Conservation (phyloP, 768 basidiomycete genomes). For the Podaxis pistillaris region DNA sequence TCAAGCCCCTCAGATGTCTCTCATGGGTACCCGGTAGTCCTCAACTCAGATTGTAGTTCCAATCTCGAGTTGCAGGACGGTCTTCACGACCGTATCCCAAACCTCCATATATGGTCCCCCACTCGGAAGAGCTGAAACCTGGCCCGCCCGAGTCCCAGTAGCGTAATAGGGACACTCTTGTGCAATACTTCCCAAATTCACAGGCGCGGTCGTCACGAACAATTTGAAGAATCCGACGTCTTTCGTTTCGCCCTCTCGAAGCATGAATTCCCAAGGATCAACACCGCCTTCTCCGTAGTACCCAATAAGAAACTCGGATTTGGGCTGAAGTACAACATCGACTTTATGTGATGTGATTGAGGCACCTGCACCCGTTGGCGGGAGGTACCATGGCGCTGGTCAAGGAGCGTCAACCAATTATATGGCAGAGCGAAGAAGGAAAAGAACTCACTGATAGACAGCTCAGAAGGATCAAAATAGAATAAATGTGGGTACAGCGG, state of each 20-base stretch:
- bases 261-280: conserved; percentile 28
- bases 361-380: conserved; percentile 27
- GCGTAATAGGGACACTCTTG: conserved; percentile 20
- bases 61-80: conserved; percentile 1
- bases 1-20: too few species aligned
- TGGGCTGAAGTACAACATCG: conserved; percentile 26
- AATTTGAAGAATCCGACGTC: conserved; percentile 45
- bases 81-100: conserved; percentile 7
- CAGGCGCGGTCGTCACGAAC: conserved; percentile 35
- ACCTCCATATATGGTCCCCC: not conserved
- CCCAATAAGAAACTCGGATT: conserved; percentile 34
- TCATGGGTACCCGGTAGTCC: too few species aligned
- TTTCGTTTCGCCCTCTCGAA: conserved; percentile 27
- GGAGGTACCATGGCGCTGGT: conserved; percentile 22
- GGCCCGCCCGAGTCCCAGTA: not conserved
- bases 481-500: conserved; percentile 38
- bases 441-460: conserved; percentile 30
- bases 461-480: conserved; percentile 40
- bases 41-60: not conserved
- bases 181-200: conserved; percentile 31
- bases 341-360: conserved; percentile 19
- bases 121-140: not conserved
- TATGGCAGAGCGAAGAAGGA: not conserved
- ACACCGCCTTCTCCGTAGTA: conserved; percentile 34
- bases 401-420: not conserved